Conservation (phyloP, 257 asterid species). For the Marsdenia floribunda region DNA sequence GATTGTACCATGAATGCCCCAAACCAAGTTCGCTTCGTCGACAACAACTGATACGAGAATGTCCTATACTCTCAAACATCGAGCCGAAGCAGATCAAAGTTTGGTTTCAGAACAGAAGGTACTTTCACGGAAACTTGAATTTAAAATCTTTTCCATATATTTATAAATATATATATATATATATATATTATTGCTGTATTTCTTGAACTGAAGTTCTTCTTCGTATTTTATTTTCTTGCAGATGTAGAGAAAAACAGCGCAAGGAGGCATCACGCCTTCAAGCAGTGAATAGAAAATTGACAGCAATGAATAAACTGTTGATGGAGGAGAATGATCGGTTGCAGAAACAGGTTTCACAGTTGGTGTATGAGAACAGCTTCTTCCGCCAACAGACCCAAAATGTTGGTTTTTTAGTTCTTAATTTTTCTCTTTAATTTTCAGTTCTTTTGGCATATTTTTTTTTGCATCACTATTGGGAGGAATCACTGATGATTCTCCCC, state of each 20-base stretch:
- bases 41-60: conserved; percentile 87
- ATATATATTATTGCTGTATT: not conserved
- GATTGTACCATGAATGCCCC: conserved; percentile 90
- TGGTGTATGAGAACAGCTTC: conserved; percentile 82
- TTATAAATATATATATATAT: no score
- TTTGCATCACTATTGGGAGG: not conserved
- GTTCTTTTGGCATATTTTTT: not conserved
- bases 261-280: conserved; percentile 93
- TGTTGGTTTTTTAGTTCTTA: conserved; percentile 28
- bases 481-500: not conserved
- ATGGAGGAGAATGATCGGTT: conserved; percentile 98
- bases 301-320: conserved; percentile 94
- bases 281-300: conserved; percentile 77
- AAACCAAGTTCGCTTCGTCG: conserved; percentile 94
- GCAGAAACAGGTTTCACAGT: conserved; percentile 93
- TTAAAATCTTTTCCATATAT: not conserved
- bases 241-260: conserved; percentile 94
- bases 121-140: not conserved
- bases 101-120: conserved; percentile 99
- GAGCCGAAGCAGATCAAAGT: conserved; percentile 99
- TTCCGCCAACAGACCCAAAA: conserved; percentile 84
- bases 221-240: conserved; percentile 16
- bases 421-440: not conserved
- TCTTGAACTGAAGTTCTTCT: not conserved
- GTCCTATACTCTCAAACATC: conserved; percentile 80